Evolutionary conservation across 257 asterid species (phyloP).

Genomic region (Nicotiana tabacum): DNA sequence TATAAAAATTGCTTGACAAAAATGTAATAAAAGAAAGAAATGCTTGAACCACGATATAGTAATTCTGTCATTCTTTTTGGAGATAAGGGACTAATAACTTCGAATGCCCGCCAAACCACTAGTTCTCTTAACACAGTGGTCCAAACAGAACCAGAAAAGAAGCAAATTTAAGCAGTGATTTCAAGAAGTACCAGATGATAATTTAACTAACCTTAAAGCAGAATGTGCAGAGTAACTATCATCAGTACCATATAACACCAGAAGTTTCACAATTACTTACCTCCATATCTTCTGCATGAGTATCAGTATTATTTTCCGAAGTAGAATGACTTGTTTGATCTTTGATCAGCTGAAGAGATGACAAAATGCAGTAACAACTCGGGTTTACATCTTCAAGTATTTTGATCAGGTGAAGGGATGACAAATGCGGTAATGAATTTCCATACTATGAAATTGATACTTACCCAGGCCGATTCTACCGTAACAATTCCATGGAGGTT

Average conservation of each 20-base stretch:
- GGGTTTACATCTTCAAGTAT: background rate
- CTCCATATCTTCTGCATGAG: slow-evolving; percentile 44
- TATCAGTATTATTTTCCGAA: slow-evolving; percentile 23
- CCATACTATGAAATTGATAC: slow-evolving; percentile 24
- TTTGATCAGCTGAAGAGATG: slow-evolving; percentile 58
- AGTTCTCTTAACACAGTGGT: background rate
- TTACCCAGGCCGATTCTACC: slow-evolving; percentile 68
- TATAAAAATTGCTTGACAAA: background rate
- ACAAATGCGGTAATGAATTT: background rate
- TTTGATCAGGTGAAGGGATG: slow-evolving; percentile 55
- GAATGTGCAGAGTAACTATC: slow-evolving; percentile 17
- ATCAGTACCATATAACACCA: slow-evolving; percentile 33
- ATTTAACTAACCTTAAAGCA: slow-evolving; percentile 14
- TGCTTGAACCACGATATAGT: background rate
- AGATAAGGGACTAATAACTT: background rate
- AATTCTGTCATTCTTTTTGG: background rate
- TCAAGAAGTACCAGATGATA: background rate
- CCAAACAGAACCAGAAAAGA: background rate
- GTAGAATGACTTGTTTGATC: slow-evolving; percentile 43
- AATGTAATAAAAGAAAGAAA: background rate
- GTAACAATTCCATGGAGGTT: slow-evolving; percentile 79
- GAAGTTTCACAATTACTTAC: slow-evolving; percentile 36
- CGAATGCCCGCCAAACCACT: background rate
- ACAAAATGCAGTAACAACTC: slow-evolving; percentile 4
- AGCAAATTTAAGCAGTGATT: background rate